Base-by-base conservation (phyloP, 2,329 filamentous ascomycete species). In the Microsporum canis region DNA sequence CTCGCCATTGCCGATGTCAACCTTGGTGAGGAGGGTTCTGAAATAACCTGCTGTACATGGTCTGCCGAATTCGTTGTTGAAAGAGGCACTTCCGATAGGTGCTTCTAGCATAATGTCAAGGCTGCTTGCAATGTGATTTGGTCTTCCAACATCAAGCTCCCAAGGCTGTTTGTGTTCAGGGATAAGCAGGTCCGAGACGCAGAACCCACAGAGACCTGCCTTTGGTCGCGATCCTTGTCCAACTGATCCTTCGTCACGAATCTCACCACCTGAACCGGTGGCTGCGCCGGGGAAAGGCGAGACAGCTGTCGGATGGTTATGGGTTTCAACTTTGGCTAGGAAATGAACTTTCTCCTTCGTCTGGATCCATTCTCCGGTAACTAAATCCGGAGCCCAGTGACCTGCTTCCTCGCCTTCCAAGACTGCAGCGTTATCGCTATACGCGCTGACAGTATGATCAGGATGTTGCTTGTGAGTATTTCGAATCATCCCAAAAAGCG, bases 351-450 rank as follows among this genome's bases (percentile, higher is more conserved):
- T 79, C 77, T 99, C 94, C 69, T 89, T 94, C 23, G 83, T 89
- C 63, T 92, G 83, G 68, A 82, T 88, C 92, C 92, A 99, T 67
- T 89, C 87, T 34, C 91, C 89, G 3, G 89, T 95, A 41, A 85
- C 81, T 67, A 91, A 86, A 69, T 94, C 88, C 3, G 94, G 94
- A 0, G 90, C 88, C 92, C 92, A 97, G 71, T 88, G 88, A 65
- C 82, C 85, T 38, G 85, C 87, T 60, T 82, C 76, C 64, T 85
- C 82, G 39, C 89, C 89, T 68, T 89, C 78, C 61, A 95, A 76
- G 0, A 99, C 94, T n/a, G 94, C 94, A 31, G 94, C 94, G 71
- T 99, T 99, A 73, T 99, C 94, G 69, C 89, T 95, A 76, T 99
- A 99, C 5, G 94, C 94, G 39, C 91, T 96, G 49, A 97, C 83